These are phyloP conservation scores for Beauveria bassiana DNA, from an alignment of 2,329 filamentous ascomycete species.

Conservation along the genomic window DNA sequence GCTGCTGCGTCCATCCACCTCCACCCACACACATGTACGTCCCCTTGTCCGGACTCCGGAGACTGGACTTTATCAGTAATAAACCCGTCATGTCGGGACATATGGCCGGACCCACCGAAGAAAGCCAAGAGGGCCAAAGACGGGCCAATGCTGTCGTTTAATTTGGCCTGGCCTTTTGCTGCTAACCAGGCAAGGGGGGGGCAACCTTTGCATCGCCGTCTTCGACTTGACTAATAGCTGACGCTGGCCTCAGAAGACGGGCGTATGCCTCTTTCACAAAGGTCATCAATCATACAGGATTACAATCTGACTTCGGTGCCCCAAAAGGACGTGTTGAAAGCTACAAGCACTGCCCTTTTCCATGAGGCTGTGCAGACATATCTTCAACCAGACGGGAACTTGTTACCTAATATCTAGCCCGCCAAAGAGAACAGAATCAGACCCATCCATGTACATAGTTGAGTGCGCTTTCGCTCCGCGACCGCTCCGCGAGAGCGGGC, in stretches of 20 bases:
- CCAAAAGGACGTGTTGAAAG: too few relatives aligned
- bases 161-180: too few relatives aligned
- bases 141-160: background rate
- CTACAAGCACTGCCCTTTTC: background rate
- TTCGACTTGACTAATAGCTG: background rate
- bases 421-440: background rate
- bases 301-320: too few relatives aligned
- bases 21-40: background rate
- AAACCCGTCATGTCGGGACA: constrained; percentile 2
- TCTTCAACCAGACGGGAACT: too few relatives aligned
- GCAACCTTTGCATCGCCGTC: background rate
- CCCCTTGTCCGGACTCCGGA: too few relatives aligned
- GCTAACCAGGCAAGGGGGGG: background rate
- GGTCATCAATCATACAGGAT: too few relatives aligned
- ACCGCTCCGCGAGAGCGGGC: background rate
- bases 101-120: constrained; percentile 2
- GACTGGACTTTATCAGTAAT: too few relatives aligned
- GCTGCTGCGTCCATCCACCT: background rate
- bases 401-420: too few relatives aligned
- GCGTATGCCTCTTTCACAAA: background rate
- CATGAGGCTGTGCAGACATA: background rate
- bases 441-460: background rate
- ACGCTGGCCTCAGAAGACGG: background rate
- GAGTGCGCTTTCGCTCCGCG: background rate
- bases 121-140: background rate